phyloP scores from a whole-genome alignment of 352 stramenopile genomes.

The Phytophthora pini region DNA sequence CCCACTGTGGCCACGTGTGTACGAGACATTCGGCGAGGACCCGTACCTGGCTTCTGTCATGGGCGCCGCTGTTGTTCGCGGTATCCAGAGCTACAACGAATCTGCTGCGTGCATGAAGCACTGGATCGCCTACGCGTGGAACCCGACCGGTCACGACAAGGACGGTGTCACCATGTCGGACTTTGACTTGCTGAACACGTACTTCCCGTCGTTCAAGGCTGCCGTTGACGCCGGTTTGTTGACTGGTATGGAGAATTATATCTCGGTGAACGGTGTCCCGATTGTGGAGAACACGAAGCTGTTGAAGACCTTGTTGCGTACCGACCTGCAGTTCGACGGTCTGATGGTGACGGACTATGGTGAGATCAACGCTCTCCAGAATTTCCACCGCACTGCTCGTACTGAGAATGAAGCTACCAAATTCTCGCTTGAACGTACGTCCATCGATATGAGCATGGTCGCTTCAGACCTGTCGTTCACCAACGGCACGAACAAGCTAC shows the following conservation, averaged over 20 bases:
- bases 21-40: slow-evolving; percentile 94
- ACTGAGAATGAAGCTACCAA: slow-evolving; percentile 48
- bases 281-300: slow-evolving; percentile 78
- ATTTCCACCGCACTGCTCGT: slow-evolving; percentile 50
- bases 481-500: slow-evolving; percentile 41
- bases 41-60: slow-evolving; percentile 77
- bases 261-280: slow-evolving; percentile 88
- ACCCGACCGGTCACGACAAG: slow-evolving; percentile 77
- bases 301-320: slow-evolving; percentile 70
- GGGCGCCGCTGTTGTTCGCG: slow-evolving; percentile 61
- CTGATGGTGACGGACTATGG: slow-evolving; percentile 90
- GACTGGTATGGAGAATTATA: slow-evolving; percentile 93
- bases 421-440: slow-evolving; percentile 66
- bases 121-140: slow-evolving; percentile 81
- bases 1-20: slow-evolving; percentile 84
- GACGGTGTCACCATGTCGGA: slow-evolving; percentile 64
- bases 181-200: slow-evolving; percentile 80
- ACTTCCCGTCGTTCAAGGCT: slow-evolving; percentile 73
- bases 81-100: slow-evolving; percentile 67
- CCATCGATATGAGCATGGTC: slow-evolving; percentile 92
- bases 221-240: slow-evolving; percentile 73
- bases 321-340: slow-evolving; percentile 80
- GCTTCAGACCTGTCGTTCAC: slow-evolving; percentile 44
- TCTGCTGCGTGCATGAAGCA: slow-evolving; percentile 87
- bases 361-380: slow-evolving; percentile 86